Percentiles rank a stretch among this genome's conserved stretches.
These are phyloP conservation scores for Brassica nigra DNA, from an alignment of 345 rosid genomes.

Conservation along the genomic window DNA sequence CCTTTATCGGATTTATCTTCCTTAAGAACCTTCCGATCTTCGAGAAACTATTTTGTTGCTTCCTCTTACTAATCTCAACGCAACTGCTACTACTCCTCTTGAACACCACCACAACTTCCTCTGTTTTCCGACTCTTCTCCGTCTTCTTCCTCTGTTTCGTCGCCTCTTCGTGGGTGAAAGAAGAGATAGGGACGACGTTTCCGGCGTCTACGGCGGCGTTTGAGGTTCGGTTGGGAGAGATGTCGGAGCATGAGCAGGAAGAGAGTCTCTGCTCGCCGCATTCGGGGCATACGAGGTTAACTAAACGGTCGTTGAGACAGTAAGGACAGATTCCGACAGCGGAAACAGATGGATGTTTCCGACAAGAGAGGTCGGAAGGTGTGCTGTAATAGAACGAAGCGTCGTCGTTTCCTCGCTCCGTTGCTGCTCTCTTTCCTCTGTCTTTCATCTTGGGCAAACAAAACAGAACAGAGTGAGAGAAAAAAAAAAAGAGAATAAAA, in stretches of 20 bases:
- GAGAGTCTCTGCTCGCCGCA: conserved; percentile 95
- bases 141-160: conserved; percentile 42
- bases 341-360: conserved; percentile 78
- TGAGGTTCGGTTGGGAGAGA: conserved; percentile 68
- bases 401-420: conserved; percentile 44
- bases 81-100: conserved; percentile 87
- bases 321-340: conserved; percentile 77
- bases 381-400: conserved; percentile 44
- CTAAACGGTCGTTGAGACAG: conserved; percentile 85
- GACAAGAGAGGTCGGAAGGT: conserved; percentile 72
- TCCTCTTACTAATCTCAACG: conserved; percentile 76
- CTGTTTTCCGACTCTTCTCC: conserved; percentile 45
- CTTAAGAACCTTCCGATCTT: conserved; percentile 72
- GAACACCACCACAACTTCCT: conserved; percentile 58
- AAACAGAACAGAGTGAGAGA: conserved; percentile 14
- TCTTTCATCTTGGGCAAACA: conserved; percentile 57
- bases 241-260: conserved; percentile 85
- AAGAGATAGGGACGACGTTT: conserved; percentile 77
- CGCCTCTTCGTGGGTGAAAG: conserved; percentile 57
- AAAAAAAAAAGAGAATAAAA: not conserved
- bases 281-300: conserved; percentile 81
- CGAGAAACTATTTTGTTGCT: conserved; percentile 62
- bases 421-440: conserved; percentile 78
- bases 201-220: conserved; percentile 66
- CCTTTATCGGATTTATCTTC: conserved; percentile 48